Base-by-base conservation (phyloP, 2,329 filamentous ascomycete genomes). In the Botrytis porri region DNA sequence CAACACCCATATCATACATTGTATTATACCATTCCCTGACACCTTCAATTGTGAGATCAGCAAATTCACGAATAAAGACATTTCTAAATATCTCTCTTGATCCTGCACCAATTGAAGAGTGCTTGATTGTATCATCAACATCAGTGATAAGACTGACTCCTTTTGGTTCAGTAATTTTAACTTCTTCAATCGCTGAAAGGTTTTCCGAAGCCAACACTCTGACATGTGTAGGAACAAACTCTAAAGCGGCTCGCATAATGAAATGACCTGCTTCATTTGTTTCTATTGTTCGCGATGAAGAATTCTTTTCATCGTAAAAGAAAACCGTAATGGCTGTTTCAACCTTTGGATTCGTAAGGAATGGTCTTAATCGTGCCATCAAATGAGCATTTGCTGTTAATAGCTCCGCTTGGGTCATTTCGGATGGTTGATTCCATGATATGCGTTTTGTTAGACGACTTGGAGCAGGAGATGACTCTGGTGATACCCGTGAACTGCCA, bases 51-150 rank as follows among this genome's bases (percentile, higher is more conserved):
- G 90, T 94, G 63, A 98, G 85, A 74, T 95, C 94, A 4, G 84
- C 86, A 1, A 98, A 85, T 62, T 98, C 94, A 16, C 95, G 91
- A 70, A 98, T 91, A 80, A 99, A 99, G 0, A 94, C 96, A 81
- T 98, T 98, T 73, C 95, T 90, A 82, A 98, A 98, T 75, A 98
- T 98, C 80, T 98, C 96, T 74, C 94, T 91, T 0, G 95, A 92
- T 10, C 97, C 96, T 70, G 88, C 88, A 2, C 90, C 88, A 76
- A 99, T 98, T 73, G 95, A 97, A 32, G 96, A 98, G 78, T 94
- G 92, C 82, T 99, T 99, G 80, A 99, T 91, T 0, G 96, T 99
- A 82, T 99, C 96, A 80, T 99, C 96, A 75, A 99, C 96, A 81
- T 99, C 96, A 81, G 94, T 98, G 81, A 99, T 98, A 73, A 99